A percentile compares a stretch with the other conserved stretches of the same genome.
Evolutionary conservation across 2,329 filamentous ascomycete genomes (phyloP).

Genomic region (Phialophora macrospora): DNA sequence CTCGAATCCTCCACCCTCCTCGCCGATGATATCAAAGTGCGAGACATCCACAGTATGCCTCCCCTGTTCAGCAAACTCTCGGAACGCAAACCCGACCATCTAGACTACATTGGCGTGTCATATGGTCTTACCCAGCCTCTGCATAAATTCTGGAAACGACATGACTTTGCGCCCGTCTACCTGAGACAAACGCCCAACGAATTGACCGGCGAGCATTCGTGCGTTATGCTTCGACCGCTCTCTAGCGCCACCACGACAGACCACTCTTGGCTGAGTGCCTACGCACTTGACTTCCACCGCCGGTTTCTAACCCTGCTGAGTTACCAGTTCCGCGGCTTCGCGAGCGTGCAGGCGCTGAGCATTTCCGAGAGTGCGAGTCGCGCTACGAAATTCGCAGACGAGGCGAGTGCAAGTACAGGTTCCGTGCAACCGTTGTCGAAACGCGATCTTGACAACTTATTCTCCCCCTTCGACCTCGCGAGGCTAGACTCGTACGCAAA

Average conservation of each 20-base stretch:
- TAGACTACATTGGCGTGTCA: slow-evolving; percentile 95
- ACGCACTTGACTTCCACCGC: slow-evolving; percentile 88
- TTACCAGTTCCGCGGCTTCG: slow-evolving; percentile 88
- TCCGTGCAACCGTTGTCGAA: slow-evolving; percentile 67
- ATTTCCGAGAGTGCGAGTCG: slow-evolving; percentile 81
- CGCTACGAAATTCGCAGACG: slow-evolving; percentile 41
- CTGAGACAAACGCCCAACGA: slow-evolving; percentile 95
- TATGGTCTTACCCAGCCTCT: slow-evolving; percentile 86
- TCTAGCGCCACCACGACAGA: slow-evolving; percentile 63
- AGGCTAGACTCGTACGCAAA: slow-evolving; percentile 93
- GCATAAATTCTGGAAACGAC: slow-evolving; percentile 96
- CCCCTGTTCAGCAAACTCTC: slow-evolving; percentile 87
- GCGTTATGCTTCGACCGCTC: slow-evolving; percentile 91
- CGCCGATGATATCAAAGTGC: slow-evolving; percentile 85
- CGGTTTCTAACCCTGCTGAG: slow-evolving; percentile 89
- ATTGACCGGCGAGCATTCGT: slow-evolving; percentile 94
- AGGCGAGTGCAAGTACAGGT: slow-evolving; percentile 61
- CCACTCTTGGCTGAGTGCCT: slow-evolving; percentile 83
- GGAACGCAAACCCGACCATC: slow-evolving; percentile 75
- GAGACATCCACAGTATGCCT: slow-evolving; percentile 89
- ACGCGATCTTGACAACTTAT: slow-evolving; percentile 72
- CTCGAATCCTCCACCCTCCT: slow-evolving; percentile 75
- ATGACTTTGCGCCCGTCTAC: slow-evolving; percentile 85
- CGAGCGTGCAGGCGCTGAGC: slow-evolving; percentile 76
- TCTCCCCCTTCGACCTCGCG: slow-evolving; percentile 94